A percentile compares a stretch with the other conserved stretches of the same genome.
phyloP scores from a whole-genome alignment of 78 protist species.

The Dictyostelium intermedium region DNA sequence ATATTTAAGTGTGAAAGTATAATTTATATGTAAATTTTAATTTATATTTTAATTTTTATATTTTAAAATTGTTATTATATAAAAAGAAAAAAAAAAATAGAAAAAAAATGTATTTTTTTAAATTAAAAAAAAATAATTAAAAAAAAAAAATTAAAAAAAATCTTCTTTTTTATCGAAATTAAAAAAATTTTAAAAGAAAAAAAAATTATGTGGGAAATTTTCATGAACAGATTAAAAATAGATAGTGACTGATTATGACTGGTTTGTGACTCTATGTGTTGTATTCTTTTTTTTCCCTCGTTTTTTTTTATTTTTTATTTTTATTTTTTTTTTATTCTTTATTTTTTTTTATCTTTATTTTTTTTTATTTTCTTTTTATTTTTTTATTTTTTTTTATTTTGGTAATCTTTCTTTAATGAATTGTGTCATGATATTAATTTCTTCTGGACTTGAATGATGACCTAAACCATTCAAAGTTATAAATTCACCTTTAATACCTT shows the following conservation, averaged over 20 bases:
- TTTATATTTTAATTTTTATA: not conserved
- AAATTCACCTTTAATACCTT: conserved; percentile 35
- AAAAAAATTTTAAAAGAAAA: not conserved
- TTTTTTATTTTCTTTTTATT: not conserved
- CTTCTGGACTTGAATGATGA: conserved; percentile 24
- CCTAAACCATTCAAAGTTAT: conserved; percentile 2
- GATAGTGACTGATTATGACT: not conserved
- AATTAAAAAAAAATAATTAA: too few relatives aligned
- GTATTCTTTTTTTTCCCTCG: too few relatives aligned
- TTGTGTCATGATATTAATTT: not conserved
- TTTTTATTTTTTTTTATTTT: not conserved
- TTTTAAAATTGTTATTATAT: not conserved
- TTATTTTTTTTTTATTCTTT: too few relatives aligned
- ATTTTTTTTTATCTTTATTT: not conserved
- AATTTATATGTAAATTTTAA: not conserved
- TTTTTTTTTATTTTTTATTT: too few relatives aligned
- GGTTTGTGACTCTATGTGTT: not conserved
- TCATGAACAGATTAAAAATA: not conserved
- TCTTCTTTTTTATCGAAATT: not conserved
- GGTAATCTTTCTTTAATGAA: conserved; percentile 34
- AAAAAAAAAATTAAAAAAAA: too few relatives aligned
- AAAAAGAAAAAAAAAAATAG: not conserved
- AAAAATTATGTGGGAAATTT: not conserved
- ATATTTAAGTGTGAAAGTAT: not conserved
- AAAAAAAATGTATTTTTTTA: not conserved